Base-by-base conservation (phyloP, 768 basidiomycete genomes). In the Suillus paluster region DNA sequence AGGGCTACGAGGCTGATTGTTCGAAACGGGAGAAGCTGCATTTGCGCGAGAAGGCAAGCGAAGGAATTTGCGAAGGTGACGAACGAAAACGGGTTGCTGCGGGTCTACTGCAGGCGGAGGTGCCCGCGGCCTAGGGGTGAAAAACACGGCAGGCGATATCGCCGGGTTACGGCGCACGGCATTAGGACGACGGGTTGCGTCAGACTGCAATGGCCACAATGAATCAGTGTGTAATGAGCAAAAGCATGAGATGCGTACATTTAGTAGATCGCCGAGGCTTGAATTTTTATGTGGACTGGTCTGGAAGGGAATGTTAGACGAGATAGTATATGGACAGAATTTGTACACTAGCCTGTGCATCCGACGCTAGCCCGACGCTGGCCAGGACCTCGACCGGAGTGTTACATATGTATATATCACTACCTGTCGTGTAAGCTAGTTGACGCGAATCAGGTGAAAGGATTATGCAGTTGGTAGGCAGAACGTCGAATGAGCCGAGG, bases 381-480 rank as follows among this genome's bases (percentile, higher is more conserved):
- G 27, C 10, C 49, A 53, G 8, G 21, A 53, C 36, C 34, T 53
- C 52, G 2, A 30, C 7, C 8, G 52, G 52, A 21, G 34, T 53
- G 34, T 36, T 53, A 21, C 21, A 21, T 36, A 53, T 53, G 17
- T 53, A 36, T 9, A 34, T 34, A 15, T 15, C 8, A 15, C 21
- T 15, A 36, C 14, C 33, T 21, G 34, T 53, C 15, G 52, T 4
- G 15, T 36, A 53, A 53, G 52, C 52, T 53, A 53, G n/a, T 15
- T 53, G 52, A 21, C 52, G 52, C 4, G 34, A 53, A n/a, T 53
- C 21, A 14, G 52, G 52, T 15, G 52, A 53, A 34, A 53, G 34
- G 21, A 15, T 36, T 15, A 53, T 15, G 34, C 14, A 34, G 8
- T 15, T 7, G 8, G 17, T 2, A 50, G 52, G 21, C 8, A 36